phyloP scores from a whole-genome alignment of 306 rosid genomes.

The Vigna radiata region DNA sequence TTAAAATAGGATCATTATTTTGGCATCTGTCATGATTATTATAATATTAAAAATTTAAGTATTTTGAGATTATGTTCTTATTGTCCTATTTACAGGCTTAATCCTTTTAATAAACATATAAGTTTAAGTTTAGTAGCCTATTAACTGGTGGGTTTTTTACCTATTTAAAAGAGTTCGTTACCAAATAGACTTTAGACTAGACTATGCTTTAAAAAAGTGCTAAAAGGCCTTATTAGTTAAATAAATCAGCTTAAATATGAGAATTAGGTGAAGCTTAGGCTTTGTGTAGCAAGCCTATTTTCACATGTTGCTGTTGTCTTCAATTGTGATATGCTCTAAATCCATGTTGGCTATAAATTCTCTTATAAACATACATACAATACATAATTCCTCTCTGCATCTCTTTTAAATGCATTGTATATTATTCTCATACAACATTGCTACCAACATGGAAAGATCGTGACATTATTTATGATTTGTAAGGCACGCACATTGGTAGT shows the following conservation, averaged over 20 bases:
- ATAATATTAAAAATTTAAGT: neutral
- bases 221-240: neutral
- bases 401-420: conserved; percentile 1
- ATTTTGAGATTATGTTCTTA: neutral
- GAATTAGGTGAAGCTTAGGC: neutral
- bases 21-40: neutral
- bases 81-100: neutral
- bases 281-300: neutral
- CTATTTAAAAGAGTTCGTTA: no score
- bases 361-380: neutral
- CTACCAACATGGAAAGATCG: neutral
- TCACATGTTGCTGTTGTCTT: neutral
- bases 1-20: no score
- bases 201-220: neutral
- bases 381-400: neutral
- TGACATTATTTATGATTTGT: neutral
- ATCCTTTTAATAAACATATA: neutral
- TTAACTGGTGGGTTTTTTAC: no score
- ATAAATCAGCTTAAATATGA: neutral
- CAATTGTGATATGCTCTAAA: conserved; percentile 20
- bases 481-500: neutral
- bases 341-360: neutral
- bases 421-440: neutral
- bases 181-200: no score
- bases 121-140: neutral